Evolutionary conservation across 2,329 filamentous ascomycete species (phyloP), one percentile per base, ranked within the genome.

Genomic region (Calonectria naviculata): DNA sequence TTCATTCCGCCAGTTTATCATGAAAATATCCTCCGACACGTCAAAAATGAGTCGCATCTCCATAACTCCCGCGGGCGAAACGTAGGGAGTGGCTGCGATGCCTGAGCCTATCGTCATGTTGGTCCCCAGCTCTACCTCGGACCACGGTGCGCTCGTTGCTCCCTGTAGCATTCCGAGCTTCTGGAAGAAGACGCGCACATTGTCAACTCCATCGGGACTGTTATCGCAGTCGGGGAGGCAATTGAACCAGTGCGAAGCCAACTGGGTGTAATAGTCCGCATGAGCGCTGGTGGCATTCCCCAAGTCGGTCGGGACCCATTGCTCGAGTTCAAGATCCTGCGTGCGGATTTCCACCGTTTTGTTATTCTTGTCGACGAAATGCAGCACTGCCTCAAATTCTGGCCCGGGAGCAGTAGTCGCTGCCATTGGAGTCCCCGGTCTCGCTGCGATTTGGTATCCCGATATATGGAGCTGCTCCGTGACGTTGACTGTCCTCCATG

Each of bases 1-100:
- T 4, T 10, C 41, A 17, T 47, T 63, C 7, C 28, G 46, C 60
- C 60, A 63, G 19, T 21, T 31, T 28, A 47, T 47, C 60, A 63
- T 47, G 26, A n/a, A n/a, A n/a, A n/a, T n/a, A n/a, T n/a, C n/a
- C n/a, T n/a, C n/a, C n/a, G n/a, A n/a, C n/a, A n/a, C n/a, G n/a
- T 49, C 41, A 12, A 31, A 49, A 28, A 63, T 49, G 26, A 63
- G 42, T 12, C 60, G 60, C 60, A 63, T 63, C 60, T 63, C 26
- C 42, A 46, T 26, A 17, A n/a, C 28, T 8, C 42, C 60, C n/a
- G 21, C 28, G 26, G 29, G 42, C 29, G 60, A 42, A n/a, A 63
- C 31, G 24, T 24, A 63, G 9, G 60, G 60, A 31, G 34, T 29
- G 41, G 29, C 60, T 21, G 17, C 42, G 19, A 63, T 44, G 21